These are phyloP conservation scores for Russula ochroleuca DNA, from an alignment of 768 basidiomycete genomes.

Conservation along the genomic window DNA sequence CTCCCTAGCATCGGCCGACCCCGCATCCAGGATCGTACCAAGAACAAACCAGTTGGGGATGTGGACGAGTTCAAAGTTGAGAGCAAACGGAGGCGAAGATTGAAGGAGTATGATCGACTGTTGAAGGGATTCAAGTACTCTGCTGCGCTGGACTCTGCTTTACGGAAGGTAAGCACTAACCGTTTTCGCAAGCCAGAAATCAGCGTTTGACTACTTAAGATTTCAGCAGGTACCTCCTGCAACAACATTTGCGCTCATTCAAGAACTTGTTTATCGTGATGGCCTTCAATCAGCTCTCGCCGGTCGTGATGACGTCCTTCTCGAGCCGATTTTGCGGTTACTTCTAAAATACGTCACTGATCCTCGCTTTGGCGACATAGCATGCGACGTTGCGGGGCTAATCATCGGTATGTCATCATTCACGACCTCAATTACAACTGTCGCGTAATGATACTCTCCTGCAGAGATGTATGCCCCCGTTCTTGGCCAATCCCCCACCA, in stretches of 20 bases:
- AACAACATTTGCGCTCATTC: slow-evolving; percentile 84
- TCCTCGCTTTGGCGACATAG: slow-evolving; percentile 89
- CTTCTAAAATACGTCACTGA: slow-evolving; percentile 82
- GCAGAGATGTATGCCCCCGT: slow-evolving; percentile 89
- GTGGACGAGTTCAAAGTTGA: slow-evolving; percentile 76
- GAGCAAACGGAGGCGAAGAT: slow-evolving; percentile 58
- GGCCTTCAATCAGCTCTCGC: slow-evolving; percentile 81
- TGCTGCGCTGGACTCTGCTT: slow-evolving; percentile 87
- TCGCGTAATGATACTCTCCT: slow-evolving; percentile 19
- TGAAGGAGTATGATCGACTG: slow-evolving; percentile 85
- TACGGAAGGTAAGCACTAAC: slow-evolving; percentile 60
- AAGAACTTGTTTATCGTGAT: slow-evolving; percentile 90
- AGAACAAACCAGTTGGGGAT: slow-evolving; percentile 53
- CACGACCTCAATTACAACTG: neutral
- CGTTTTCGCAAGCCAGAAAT: neutral
- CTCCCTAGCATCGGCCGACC: slow-evolving; percentile 56
- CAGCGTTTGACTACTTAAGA: slow-evolving; percentile 11
- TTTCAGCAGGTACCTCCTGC: slow-evolving; percentile 74
- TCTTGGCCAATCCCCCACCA: slow-evolving; percentile 89
- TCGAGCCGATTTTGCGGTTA: slow-evolving; percentile 87
- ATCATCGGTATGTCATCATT: slow-evolving; percentile 65
- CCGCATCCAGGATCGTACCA: slow-evolving; percentile 45
- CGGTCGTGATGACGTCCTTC: slow-evolving; percentile 87
- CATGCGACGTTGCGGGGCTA: slow-evolving; percentile 71
- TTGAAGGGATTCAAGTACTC: slow-evolving; percentile 93